Conservation (phyloP, 345 rosid species). For the Citrus sp. region DNA sequence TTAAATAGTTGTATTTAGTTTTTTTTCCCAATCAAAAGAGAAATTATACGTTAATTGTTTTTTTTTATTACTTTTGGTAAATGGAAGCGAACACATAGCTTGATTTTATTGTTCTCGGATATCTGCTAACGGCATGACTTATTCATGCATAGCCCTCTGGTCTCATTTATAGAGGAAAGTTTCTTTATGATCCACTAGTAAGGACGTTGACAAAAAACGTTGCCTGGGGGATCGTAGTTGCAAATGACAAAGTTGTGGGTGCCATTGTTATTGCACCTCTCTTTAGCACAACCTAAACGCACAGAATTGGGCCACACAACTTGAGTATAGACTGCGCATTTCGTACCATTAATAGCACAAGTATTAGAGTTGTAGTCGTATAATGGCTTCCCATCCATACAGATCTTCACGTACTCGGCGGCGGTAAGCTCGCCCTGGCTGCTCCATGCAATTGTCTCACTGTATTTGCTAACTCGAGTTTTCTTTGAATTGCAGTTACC, state of each 20-base stretch:
- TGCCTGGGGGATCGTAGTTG: slow-evolving; percentile 65
- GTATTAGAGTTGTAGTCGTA: too few relatives aligned
- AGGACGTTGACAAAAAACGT: slow-evolving; percentile 39
- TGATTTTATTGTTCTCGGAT: neutral
- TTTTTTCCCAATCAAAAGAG: too few relatives aligned
- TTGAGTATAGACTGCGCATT: slow-evolving; percentile 67
- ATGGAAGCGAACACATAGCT: too few relatives aligned
- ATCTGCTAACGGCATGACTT: neutral
- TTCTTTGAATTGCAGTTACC: slow-evolving; percentile 41
- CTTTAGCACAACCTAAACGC: slow-evolving; percentile 63
- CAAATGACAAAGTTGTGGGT: slow-evolving; percentile 35
- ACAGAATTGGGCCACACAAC: slow-evolving; percentile 62
- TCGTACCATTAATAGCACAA: slow-evolving; percentile 1
- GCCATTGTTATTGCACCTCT: slow-evolving; percentile 41
- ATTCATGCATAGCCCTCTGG: neutral
- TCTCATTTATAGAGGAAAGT: neutral
- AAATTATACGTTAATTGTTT: too few relatives aligned
- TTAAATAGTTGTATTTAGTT: too few relatives aligned
- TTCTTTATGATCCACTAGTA: neutral
- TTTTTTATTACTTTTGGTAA: too few relatives aligned
- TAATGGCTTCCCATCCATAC: too few relatives aligned
- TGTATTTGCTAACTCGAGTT: slow-evolving; percentile 40
- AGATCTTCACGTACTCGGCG: too few relatives aligned
- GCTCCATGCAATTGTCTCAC: too few relatives aligned
- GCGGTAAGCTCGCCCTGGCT: too few relatives aligned